phyloP scores from a whole-genome alignment of 2,329 filamentous ascomycete species.

The Pseudogymnoascus sp. region DNA sequence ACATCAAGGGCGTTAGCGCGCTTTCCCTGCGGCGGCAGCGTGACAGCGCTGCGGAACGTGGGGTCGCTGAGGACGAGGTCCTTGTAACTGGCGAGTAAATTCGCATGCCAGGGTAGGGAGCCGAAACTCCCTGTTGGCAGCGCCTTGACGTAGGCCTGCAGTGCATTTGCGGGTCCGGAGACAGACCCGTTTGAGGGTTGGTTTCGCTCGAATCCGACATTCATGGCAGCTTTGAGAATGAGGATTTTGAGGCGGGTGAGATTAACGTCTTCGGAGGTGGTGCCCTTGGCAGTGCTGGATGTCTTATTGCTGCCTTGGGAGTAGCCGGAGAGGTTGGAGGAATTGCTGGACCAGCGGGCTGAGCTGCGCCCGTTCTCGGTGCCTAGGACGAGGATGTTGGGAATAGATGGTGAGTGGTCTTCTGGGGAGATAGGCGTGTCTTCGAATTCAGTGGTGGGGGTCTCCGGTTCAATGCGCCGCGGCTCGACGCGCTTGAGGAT shows the following conservation, averaged over 20 bases:
- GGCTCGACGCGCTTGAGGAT: slow-evolving; percentile 40
- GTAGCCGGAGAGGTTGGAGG: slow-evolving; percentile 72
- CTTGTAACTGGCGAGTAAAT: slow-evolving; percentile 72
- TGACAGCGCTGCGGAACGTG: slow-evolving; percentile 50
- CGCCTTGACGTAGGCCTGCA: slow-evolving; percentile 71
- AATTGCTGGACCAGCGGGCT: slow-evolving; percentile 74
- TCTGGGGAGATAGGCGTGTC: slow-evolving; percentile 80
- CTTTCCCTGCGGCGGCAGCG: slow-evolving; percentile 51
- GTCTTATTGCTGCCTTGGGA: slow-evolving; percentile 63
- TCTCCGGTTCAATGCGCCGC: slow-evolving; percentile 61
- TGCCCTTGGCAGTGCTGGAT: slow-evolving; percentile 67
- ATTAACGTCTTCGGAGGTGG: slow-evolving; percentile 68
- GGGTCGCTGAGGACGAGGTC: slow-evolving; percentile 70
- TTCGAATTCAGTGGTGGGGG: slow-evolving; percentile 91
- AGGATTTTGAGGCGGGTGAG: slow-evolving; percentile 71
- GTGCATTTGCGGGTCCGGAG: slow-evolving; percentile 35
- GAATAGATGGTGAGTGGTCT: slow-evolving; percentile 66
- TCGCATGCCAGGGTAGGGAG: slow-evolving; percentile 59
- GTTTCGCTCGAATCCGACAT: slow-evolving; percentile 67
- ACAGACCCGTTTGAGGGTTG: slow-evolving; percentile 36
- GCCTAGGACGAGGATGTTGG: slow-evolving; percentile 83
- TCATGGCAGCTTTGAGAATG: slow-evolving; percentile 78
- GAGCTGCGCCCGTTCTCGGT: slow-evolving; percentile 57
- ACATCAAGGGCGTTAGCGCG: slow-evolving; percentile 66
- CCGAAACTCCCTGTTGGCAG: slow-evolving; percentile 77